phyloP scores from a whole-genome alignment of 2,329 filamentous ascomycete species.

The Talaromyces piceae region DNA sequence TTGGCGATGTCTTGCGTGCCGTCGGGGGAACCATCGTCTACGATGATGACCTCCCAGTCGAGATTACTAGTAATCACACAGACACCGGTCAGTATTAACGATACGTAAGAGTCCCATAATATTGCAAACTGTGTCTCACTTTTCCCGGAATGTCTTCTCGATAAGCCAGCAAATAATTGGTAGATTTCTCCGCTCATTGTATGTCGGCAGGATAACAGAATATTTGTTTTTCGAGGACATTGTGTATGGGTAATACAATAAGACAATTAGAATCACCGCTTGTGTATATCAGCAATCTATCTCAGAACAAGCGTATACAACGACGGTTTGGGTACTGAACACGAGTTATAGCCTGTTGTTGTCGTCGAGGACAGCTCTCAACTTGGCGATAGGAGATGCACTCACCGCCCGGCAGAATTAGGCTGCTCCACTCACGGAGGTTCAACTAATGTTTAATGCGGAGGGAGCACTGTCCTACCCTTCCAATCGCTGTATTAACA shows the following conservation, averaged over 20 bases:
- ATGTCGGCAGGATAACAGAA: slow-evolving; percentile 94
- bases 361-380: slow-evolving; percentile 21
- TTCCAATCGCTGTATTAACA: no score
- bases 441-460: not conserved
- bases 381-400: slow-evolving; percentile 17
- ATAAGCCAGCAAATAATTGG: slow-evolving; percentile 94
- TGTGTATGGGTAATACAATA: slow-evolving; percentile 14
- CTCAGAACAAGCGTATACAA: not conserved
- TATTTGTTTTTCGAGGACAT: slow-evolving; percentile 64
- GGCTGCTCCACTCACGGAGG: not conserved
- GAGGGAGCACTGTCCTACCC: not conserved
- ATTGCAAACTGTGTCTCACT: slow-evolving; percentile 48
- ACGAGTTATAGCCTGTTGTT: not conserved
- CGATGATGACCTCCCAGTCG: slow-evolving; percentile 95
- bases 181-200: slow-evolving; percentile 96
- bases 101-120: not conserved
- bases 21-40: slow-evolving; percentile 96
- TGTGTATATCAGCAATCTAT: not conserved
- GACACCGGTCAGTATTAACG: slow-evolving; percentile 4
- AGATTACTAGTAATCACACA: slow-evolving; percentile 56
- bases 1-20: slow-evolving; percentile 84
- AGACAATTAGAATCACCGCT: not conserved
- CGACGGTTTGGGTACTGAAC: not conserved
- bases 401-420: slow-evolving; percentile 23
- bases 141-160: slow-evolving; percentile 81